phyloP scores from a whole-genome alignment of 192 early-diverging fungal species.

The Dissophora ornata region DNA sequence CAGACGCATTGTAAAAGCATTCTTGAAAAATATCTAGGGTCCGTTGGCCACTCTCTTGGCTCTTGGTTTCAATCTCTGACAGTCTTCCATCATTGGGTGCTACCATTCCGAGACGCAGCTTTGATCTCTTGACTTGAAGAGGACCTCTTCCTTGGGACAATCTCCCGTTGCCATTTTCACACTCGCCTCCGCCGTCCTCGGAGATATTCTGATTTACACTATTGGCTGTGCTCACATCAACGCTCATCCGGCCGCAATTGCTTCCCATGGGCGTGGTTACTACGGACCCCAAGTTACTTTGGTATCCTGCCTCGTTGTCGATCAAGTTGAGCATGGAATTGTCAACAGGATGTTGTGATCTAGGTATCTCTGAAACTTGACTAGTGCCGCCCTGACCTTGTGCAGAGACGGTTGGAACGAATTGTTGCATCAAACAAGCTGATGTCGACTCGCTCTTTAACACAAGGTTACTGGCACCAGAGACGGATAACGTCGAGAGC shows the following conservation, averaged over 20 bases:
- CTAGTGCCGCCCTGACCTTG: no score
- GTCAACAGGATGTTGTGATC: no score
- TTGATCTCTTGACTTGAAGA: background rate
- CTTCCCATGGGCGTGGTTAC: no score
- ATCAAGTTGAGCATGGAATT: no score
- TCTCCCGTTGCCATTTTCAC: no score
- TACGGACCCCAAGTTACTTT: no score
- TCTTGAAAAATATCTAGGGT: conserved; percentile 14
- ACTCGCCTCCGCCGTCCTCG: background rate
- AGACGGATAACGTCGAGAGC: background rate
- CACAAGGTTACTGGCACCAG: no score
- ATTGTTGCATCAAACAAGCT: background rate
- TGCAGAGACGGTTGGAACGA: no score
- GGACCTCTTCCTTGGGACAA: background rate
- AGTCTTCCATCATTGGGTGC: background rate
- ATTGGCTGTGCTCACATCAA: background rate
- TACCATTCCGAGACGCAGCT: background rate
- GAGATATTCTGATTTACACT: conserved; percentile 4
- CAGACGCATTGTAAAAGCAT: conserved; percentile 28
- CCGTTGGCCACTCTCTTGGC: conserved; percentile 1
- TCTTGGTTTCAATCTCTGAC: conserved; percentile 5
- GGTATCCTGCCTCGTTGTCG: no score
- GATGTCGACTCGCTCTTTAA: background rate
- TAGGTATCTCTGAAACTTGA: no score
- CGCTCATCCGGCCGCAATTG: conserved; percentile 1